These are phyloP conservation scores for Exserohilum turcica DNA, from an alignment of 2,329 filamentous ascomycete genomes.

Conservation along the genomic window DNA sequence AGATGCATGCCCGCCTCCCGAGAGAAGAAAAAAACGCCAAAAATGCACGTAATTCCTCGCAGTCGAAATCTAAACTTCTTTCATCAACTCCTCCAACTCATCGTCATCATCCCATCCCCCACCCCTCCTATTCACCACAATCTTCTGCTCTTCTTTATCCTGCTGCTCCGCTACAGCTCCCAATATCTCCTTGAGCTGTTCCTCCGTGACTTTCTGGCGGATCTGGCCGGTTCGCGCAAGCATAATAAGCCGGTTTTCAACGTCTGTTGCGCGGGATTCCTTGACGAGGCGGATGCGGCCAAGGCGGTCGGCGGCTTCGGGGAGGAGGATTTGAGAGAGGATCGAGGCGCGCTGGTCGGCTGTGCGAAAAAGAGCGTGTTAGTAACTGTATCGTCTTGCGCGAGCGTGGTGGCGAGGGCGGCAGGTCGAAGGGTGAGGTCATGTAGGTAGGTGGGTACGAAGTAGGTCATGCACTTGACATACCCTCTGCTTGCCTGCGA, in stretches of 20 bases:
- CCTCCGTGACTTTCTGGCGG: slow-evolving; percentile 84
- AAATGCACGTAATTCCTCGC: slow-evolving; percentile 12
- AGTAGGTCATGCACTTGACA: neutral
- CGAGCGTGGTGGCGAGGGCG: slow-evolving; percentile 19
- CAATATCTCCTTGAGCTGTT: slow-evolving; percentile 89
- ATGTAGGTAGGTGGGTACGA: slow-evolving; percentile 27
- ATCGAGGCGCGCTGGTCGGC: slow-evolving; percentile 76
- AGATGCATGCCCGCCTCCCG: neutral
- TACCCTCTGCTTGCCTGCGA: slow-evolving; percentile 30
- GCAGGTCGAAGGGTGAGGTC: slow-evolving; percentile 44
- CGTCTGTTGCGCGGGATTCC: slow-evolving; percentile 82
- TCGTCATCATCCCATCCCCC: slow-evolving; percentile 79
- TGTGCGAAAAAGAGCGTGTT: slow-evolving; percentile 45
- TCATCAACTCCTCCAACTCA: slow-evolving; percentile 63
- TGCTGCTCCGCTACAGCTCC: slow-evolving; percentile 79
- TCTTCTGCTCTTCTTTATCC: slow-evolving; percentile 68
- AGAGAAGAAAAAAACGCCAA: slow-evolving; percentile 11
- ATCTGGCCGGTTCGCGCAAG: slow-evolving; percentile 88
- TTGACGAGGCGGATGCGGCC: slow-evolving; percentile 96
- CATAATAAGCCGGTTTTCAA: slow-evolving; percentile 92
- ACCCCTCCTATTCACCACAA: slow-evolving; percentile 83
- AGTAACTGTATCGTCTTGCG: slow-evolving; percentile 34
- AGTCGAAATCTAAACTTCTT: slow-evolving; percentile 35
- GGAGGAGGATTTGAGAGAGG: slow-evolving; percentile 90
- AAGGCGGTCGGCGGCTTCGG: slow-evolving; percentile 89